phyloP scores from a whole-genome alignment of 352 stramenopile genomes.

The Globisporangium megalacanthum region DNA sequence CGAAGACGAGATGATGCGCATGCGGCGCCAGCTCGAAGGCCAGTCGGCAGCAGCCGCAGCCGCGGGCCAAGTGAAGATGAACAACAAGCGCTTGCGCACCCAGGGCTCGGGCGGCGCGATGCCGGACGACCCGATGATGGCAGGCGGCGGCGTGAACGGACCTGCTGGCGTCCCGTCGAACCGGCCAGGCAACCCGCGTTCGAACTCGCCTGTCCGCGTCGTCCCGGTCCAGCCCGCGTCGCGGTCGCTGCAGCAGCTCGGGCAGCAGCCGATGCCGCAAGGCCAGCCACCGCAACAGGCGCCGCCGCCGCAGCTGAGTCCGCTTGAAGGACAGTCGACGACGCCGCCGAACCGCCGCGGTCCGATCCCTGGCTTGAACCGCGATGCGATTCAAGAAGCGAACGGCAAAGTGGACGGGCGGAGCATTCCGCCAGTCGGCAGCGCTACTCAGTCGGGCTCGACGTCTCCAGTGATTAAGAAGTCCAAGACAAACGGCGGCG shows the following conservation, averaged over 20 bases:
- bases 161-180: conserved; percentile 45
- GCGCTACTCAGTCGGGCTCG: conserved; percentile 22
- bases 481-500: conserved; percentile 50
- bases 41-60: conserved; percentile 15
- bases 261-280: conserved; percentile 41
- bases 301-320: conserved; percentile 43
- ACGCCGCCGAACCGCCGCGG: conserved; percentile 45
- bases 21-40: conserved; percentile 76
- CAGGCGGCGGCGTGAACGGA: conserved; percentile 26
- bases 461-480: conserved; percentile 76
- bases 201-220: conserved; percentile 62
- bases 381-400: conserved; percentile 28
- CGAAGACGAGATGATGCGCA: conserved; percentile 79
- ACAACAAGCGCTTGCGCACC: conserved; percentile 47
- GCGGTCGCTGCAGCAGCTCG: conserved; percentile 60
- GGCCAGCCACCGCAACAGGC: conserved; percentile 23
- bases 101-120: conserved; percentile 35
- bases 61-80: conserved; percentile 29
- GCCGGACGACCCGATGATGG: conserved; percentile 59
- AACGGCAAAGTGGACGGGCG: conserved; percentile 50
- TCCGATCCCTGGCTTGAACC: conserved; percentile 66
- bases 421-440: conserved; percentile 19
- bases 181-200: conserved; percentile 24
- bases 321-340: conserved; percentile 47
- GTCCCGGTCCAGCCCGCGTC: conserved; percentile 66